phyloP scores from a whole-genome alignment of 129 eudicot genomes.

The Scalesia atractyloides region DNA sequence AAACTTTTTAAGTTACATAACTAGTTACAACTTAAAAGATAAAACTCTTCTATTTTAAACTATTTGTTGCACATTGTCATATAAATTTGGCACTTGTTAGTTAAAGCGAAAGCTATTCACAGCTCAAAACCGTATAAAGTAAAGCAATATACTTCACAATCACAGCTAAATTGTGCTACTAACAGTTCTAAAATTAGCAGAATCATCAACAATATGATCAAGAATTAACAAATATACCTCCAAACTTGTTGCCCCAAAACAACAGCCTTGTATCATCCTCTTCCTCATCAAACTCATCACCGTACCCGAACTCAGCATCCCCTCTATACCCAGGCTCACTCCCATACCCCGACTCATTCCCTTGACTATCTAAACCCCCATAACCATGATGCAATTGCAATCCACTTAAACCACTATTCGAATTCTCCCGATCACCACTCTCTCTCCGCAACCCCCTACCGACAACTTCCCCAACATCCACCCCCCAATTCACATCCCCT shows the following conservation, averaged over 20 bases:
- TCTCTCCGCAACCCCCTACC: conserved; percentile 50
- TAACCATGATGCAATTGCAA: conserved; percentile 28
- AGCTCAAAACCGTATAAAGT: background rate
- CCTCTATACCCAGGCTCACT: conserved; percentile 97
- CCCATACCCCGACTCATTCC: conserved; percentile 91
- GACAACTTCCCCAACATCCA: conserved; percentile 68
- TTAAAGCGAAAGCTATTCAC: background rate
- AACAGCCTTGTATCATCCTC: conserved; percentile 70
- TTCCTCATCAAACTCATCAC: conserved; percentile 90
- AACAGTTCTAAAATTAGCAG: conserved; percentile 1
- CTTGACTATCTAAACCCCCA: conserved; percentile 57
- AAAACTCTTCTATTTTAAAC: background rate
- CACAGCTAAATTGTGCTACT: background rate
- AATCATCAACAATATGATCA: background rate
- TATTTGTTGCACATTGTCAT: background rate
- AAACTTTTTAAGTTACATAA: background rate
- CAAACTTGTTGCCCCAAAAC: conserved; percentile 78
- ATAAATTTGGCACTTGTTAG: background rate
- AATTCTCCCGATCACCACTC: conserved; percentile 26
- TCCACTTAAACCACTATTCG: conserved; percentile 34
- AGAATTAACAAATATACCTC: conserved; percentile 46
- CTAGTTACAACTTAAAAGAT: background rate
- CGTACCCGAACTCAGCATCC: conserved; percentile 87
- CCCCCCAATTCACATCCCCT: conserved; percentile 77
- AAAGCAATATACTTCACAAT: background rate